Evolutionary conservation across 139 green algal genomes (phyloP), one percentile per base, ranked within the genome.

Genomic region (Tetratostichococcus sp.): DNA sequence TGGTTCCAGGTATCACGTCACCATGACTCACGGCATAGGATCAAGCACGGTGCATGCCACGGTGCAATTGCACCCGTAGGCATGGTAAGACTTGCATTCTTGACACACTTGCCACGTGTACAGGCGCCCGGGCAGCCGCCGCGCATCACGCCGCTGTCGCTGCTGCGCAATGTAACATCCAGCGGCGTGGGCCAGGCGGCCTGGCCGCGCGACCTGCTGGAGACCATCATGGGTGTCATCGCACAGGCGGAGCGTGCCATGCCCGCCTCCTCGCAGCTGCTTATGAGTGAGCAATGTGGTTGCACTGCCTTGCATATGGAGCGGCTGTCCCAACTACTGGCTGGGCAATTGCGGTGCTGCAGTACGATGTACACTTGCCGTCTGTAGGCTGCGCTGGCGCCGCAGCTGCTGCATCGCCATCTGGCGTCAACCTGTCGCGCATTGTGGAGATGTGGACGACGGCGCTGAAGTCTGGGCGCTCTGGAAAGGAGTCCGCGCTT

Each of bases 161-260:
- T 80, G 34, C 43, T 76, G 59, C 75, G 39, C 34, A 70, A 76
- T 25, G 62, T 80, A n/a, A 80, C 57, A 35, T 50, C 34, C 26
- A 74, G 31, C 68, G 66, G 66, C 58, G 22, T 26, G 35, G 50
- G 32, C 35, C 43, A 25, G 3, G 28, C 67, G 30, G 73, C 78
- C 42, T 91, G 88, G 84, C 78, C 89, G 0, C 77, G 84, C 30
- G 81, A 89, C 68, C 80, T 86, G 73, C 67, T 90, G 69, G 73
- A 83, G 34, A 35, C 72, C 5, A 65, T 94, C 23, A 73, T 78
- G 43, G 35, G 42, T 19, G 43, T 32, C 30, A 59, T 77, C 19
- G 39, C 65, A 8, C 75, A 83, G 11, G 77, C 85, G 17, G 50
- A 88, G 73, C 43, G 81, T 8, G 76, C 73, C 21, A 65, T 77